These are phyloP conservation scores for Chrysoporthe puriensis DNA, from an alignment of 2,329 filamentous ascomycete species.

Conservation along the genomic window DNA sequence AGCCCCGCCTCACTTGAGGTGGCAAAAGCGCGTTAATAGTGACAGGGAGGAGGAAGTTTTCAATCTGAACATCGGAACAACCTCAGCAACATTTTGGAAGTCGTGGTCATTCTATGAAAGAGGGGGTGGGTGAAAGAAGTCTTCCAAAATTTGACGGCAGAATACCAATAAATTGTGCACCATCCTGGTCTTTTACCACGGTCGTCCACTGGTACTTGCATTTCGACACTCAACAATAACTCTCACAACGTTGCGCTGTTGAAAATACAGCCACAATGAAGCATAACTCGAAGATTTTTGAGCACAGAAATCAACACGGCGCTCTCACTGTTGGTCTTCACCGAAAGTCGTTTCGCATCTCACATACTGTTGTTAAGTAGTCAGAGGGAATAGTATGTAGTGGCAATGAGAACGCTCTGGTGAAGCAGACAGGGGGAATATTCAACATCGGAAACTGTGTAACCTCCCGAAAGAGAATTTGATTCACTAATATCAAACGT, in stretches of 20 bases:
- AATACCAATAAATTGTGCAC: neutral
- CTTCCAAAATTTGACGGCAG: neutral
- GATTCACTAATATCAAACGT: neutral
- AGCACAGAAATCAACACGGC: neutral
- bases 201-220: too few species aligned
- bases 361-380: neutral
- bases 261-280: neutral
- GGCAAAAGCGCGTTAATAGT: neutral
- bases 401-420: neutral
- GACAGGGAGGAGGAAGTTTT: neutral
- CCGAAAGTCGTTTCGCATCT: neutral
- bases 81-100: neutral
- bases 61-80: neutral
- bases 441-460: neutral
- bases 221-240: neutral
- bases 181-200: neutral
- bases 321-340: neutral
- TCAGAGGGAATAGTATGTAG: neutral
- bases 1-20: neutral
- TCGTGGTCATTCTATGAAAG: neutral
- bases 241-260: neutral
- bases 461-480: neutral
- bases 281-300: neutral
- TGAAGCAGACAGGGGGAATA: neutral
- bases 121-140: neutral